Conservation (phyloP, 2,329 filamentous ascomycete species). For the Plectosphaerella plurivora region DNA sequence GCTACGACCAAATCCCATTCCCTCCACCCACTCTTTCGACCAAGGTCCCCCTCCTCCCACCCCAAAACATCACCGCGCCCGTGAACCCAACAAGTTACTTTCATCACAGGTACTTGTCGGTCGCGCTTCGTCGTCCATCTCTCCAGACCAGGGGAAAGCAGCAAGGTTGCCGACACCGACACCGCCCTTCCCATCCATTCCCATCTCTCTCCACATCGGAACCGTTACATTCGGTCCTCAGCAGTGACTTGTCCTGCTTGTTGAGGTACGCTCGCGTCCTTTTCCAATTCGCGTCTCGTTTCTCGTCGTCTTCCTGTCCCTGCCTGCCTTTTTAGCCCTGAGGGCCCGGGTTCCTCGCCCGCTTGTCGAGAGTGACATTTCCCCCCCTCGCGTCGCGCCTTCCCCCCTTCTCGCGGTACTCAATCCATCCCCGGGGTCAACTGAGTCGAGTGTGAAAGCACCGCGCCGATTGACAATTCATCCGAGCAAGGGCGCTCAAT, state of each 20-base stretch:
- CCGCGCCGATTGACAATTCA: too few relatives aligned
- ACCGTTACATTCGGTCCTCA: not conserved
- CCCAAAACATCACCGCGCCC: slow-evolving; percentile 30
- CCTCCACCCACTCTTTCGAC: slow-evolving; percentile 10
- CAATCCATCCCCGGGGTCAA: too few relatives aligned
- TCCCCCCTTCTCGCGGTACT: too few relatives aligned
- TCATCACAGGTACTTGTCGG: slow-evolving; percentile 29
- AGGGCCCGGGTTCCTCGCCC: too few relatives aligned
- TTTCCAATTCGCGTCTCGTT: not conserved
- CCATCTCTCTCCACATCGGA: not conserved
- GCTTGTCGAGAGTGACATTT: too few relatives aligned
- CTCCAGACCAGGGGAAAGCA: not conserved
- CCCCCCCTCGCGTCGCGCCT: too few relatives aligned
- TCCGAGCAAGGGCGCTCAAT: too few relatives aligned
- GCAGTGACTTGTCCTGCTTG: not conserved
- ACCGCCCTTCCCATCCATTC: not conserved
- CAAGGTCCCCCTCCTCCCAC: slow-evolving; percentile 7
- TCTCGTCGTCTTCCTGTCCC: not conserved
- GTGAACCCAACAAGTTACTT: slow-evolving; percentile 33
- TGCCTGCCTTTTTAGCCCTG: not conserved
- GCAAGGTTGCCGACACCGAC: too few relatives aligned
- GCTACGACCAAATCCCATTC: slow-evolving; percentile 5
- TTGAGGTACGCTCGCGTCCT: not conserved
- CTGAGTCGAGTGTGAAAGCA: too few relatives aligned
- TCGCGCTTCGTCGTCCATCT: not conserved